These are phyloP conservation scores for Colletotrichum graminicola DNA, from an alignment of 2,329 filamentous ascomycete species.

Conservation along the genomic window DNA sequence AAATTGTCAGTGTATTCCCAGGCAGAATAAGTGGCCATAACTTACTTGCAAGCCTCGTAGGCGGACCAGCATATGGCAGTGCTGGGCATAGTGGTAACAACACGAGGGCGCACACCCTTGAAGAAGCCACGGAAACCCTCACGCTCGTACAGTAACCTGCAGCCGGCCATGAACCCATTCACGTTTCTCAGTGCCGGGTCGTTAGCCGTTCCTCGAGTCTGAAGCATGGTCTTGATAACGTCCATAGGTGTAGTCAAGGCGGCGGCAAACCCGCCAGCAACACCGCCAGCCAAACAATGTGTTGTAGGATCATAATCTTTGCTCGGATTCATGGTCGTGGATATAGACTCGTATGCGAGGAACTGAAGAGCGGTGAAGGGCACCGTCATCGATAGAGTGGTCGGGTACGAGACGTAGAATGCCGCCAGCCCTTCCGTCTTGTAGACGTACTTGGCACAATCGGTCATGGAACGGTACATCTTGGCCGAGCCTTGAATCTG, in stretches of 20 bases:
- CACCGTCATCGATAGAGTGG: constrained; percentile 97
- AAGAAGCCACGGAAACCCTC: constrained; percentile 92
- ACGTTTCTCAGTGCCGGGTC: constrained; percentile 88
- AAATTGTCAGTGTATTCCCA: constrained; percentile 18
- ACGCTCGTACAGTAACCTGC: constrained; percentile 82
- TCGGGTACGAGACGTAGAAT: constrained; percentile 99
- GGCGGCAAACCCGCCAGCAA: constrained; percentile 93
- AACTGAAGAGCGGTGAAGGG: constrained; percentile 98
- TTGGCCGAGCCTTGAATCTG: constrained; percentile 94
- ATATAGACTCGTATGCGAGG: constrained; percentile 96
- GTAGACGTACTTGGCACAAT: constrained; percentile 92
- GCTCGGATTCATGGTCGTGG: constrained; percentile 89
- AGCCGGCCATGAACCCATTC: constrained; percentile 84
- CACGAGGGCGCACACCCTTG: constrained; percentile 89
- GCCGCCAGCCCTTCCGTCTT: constrained; percentile 87
- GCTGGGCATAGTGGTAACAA: constrained; percentile 97
- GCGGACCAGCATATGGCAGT: constrained; percentile 99
- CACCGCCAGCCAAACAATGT: constrained; percentile 90
- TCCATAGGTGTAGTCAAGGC: constrained; percentile 96
- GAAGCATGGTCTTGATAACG: constrained; percentile 97
- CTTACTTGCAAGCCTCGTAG: constrained; percentile 77
- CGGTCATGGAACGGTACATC: constrained; percentile 85
- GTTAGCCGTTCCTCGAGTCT: constrained; percentile 86
- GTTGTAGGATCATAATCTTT: constrained; percentile 92
- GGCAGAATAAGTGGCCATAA: constrained; percentile 36